Conservation (phyloP, 352 stramenopile genomes). For the Globisporangium paddicum region DNA sequence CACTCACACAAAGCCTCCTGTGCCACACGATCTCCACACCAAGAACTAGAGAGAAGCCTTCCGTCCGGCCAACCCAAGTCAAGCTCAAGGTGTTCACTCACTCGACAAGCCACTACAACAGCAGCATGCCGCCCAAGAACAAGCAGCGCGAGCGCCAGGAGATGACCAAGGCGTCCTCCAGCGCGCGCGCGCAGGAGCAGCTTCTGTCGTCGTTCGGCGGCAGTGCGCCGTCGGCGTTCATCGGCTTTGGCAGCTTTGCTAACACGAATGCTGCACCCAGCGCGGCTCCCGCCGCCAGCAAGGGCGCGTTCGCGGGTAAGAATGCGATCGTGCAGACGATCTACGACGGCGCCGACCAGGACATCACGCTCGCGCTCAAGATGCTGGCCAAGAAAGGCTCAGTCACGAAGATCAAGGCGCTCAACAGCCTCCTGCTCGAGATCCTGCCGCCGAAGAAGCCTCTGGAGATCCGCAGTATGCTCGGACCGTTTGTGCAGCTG, state of each 20-base stretch:
- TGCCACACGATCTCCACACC: constrained; percentile 7
- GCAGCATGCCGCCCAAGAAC: constrained; percentile 55
- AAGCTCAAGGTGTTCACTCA: no score
- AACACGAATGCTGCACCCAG: constrained; percentile 12
- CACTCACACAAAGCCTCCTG: constrained; percentile 2
- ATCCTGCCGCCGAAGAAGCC: constrained; percentile 61
- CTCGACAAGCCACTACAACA: background rate
- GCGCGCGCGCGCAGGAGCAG: constrained; percentile 62
- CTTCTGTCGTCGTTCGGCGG: constrained; percentile 31
- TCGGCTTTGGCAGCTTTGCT: constrained; percentile 73
- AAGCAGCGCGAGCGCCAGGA: constrained; percentile 87
- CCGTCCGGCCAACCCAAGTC: background rate
- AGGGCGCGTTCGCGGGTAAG: background rate
- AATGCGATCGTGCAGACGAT: constrained; percentile 36
- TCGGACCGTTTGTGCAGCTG: constrained; percentile 73
- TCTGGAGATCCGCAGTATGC: constrained; percentile 55
- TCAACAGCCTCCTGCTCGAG: constrained; percentile 50
- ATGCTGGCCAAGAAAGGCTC: constrained; percentile 82
- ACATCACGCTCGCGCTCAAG: constrained; percentile 75
- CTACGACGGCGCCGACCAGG: constrained; percentile 76
- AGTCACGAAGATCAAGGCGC: constrained; percentile 80
- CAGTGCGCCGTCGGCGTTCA: constrained; percentile 34
- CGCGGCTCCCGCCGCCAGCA: constrained; percentile 10
- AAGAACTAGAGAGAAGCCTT: constrained; percentile 9
- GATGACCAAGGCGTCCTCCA: constrained; percentile 77